These are phyloP conservation scores for Hypoxylon sp. DNA, from an alignment of 2,329 filamentous ascomycete genomes.

Conservation along the genomic window DNA sequence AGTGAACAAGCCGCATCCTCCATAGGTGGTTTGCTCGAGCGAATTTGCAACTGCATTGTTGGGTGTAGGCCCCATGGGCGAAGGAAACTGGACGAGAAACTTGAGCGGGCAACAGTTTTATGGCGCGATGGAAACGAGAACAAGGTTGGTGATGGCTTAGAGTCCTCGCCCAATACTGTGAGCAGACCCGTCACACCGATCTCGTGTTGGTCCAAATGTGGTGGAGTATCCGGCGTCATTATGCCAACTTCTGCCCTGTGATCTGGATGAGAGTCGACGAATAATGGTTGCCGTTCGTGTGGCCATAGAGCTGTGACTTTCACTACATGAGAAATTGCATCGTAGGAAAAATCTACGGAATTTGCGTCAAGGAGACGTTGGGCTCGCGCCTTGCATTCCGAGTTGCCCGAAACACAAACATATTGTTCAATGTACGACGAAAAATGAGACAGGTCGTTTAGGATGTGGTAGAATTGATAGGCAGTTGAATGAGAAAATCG, in stretches of 20 bases:
- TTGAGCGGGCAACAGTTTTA: slow-evolving; percentile 67
- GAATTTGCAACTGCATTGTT: slow-evolving; percentile 77
- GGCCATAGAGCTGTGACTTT: slow-evolving; percentile 77
- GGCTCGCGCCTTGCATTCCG: slow-evolving; percentile 48
- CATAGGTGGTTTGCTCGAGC: slow-evolving; percentile 64
- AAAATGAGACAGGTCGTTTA: slow-evolving; percentile 71
- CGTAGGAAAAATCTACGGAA: slow-evolving; percentile 79
- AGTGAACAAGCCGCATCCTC: slow-evolving; percentile 75
- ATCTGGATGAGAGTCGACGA: slow-evolving; percentile 58
- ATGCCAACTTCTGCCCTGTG: slow-evolving; percentile 85
- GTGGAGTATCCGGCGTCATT: slow-evolving; percentile 74
- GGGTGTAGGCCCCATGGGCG: slow-evolving; percentile 87
- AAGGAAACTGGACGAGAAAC: slow-evolving; percentile 76
- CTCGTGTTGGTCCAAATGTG: slow-evolving; percentile 76
- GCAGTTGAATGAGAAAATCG: slow-evolving; percentile 74
- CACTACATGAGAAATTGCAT: slow-evolving; percentile 74
- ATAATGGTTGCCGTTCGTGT: slow-evolving; percentile 59
- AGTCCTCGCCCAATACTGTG: slow-evolving; percentile 82
- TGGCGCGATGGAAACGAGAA: slow-evolving; percentile 90
- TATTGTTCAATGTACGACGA: slow-evolving; percentile 63
- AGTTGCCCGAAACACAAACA: slow-evolving; percentile 55
- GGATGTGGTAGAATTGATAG: slow-evolving; percentile 78
- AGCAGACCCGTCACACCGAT: slow-evolving; percentile 84
- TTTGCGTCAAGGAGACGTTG: slow-evolving; percentile 59
- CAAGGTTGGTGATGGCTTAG: slow-evolving; percentile 78